Percentiles rank a stretch among this genome's conserved stretches.
Conservation (phyloP, 2,329 filamentous ascomycete species). For the Clonostachys rhizophaga region DNA sequence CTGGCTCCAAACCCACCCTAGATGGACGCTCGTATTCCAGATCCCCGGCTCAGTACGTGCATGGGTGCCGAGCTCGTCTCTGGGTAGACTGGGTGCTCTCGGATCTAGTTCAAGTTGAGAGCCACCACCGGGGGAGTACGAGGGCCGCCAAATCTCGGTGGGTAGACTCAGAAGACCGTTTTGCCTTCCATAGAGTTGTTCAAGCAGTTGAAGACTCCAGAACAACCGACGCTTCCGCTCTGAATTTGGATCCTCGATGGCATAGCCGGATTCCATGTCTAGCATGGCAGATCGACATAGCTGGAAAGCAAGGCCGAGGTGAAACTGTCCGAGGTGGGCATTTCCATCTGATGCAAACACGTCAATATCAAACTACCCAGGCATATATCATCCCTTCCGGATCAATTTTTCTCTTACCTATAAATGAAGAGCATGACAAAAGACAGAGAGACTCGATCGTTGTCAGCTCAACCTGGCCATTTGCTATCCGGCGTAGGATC, state of each 20-base stretch:
- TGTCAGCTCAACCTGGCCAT: slow-evolving; percentile 40
- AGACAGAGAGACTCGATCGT: slow-evolving; percentile 47
- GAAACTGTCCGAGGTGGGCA: slow-evolving; percentile 40
- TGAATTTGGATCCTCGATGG: slow-evolving; percentile 19
- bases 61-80: slow-evolving; percentile 36
- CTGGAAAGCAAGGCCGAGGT: slow-evolving; percentile 43
- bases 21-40: slow-evolving; percentile 42
- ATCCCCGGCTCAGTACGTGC: slow-evolving; percentile 35
- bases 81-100: slow-evolving; percentile 33
- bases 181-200: slow-evolving; percentile 43
- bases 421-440: slow-evolving; percentile 42
- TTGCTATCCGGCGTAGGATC: slow-evolving; percentile 44
- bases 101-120: slow-evolving; percentile 16
- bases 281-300: slow-evolving; percentile 45
- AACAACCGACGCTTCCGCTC: slow-evolving; percentile 45
- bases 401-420: slow-evolving; percentile 24
- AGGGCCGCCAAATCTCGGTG: slow-evolving; percentile 32
- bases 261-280: slow-evolving; percentile 33
- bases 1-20: slow-evolving; percentile 46
- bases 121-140: slow-evolving; percentile 14
- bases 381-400: not conserved
- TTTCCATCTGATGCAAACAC: slow-evolving; percentile 30
- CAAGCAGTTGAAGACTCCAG: slow-evolving; percentile 44
- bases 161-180: slow-evolving; percentile 34
- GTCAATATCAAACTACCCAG: not conserved